Evolutionary conservation across 2,329 filamentous ascomycete genomes (phyloP).

Genomic region (Neonectria sp.): DNA sequence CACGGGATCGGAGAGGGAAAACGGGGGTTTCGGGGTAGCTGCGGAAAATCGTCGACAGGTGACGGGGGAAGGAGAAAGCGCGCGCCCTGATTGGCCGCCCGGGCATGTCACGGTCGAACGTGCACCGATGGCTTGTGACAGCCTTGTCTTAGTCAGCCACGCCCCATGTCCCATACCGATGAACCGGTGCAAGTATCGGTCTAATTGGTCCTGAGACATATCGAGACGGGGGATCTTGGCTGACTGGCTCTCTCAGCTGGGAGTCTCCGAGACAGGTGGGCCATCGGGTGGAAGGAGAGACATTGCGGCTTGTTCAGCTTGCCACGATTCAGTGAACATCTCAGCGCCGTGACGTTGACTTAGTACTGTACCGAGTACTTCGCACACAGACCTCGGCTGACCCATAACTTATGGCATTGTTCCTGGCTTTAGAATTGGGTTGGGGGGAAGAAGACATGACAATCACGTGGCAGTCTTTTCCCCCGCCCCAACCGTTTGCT

Average conservation of each 20-base stretch:
- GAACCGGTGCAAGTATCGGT: constrained; percentile 18
- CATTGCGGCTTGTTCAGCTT: constrained; percentile 8
- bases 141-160: constrained; percentile 36
- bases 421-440: constrained; percentile 25
- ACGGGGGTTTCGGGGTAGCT: constrained; percentile 32
- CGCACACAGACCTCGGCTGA: not conserved
- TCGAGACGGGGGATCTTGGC: not conserved
- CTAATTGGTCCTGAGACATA: not conserved
- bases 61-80: constrained; percentile 14
- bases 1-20: constrained; percentile 25
- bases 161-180: constrained; percentile 3
- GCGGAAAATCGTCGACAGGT: constrained; percentile 25
- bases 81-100: constrained; percentile 37
- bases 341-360: not conserved
- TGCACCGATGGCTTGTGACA: constrained; percentile 46
- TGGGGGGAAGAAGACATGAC: constrained; percentile 33
- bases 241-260: not conserved
- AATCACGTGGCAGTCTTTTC: constrained; percentile 35
- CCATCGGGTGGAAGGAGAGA: constrained; percentile 22
- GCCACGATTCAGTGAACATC: not conserved
- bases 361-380: not conserved
- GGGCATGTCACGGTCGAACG: constrained; percentile 37
- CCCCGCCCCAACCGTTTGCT: constrained; percentile 40
- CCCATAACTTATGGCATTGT: constrained; percentile 7
- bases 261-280: not conserved